Conservation (phyloP, 306 rosid genomes). For the Luffa aegyptiaca region DNA sequence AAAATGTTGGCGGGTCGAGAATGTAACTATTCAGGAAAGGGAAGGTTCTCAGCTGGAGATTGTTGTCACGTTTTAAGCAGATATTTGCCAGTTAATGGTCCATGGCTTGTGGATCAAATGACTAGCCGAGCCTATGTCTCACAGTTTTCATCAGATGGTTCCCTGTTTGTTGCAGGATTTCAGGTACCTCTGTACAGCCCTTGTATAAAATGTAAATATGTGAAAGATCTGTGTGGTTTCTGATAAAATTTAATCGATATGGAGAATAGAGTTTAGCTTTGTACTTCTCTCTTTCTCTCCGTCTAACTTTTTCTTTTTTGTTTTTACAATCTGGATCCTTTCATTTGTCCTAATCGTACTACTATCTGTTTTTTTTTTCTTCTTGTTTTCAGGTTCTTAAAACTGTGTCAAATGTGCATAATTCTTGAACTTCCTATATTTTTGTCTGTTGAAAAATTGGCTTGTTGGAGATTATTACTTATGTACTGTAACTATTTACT, state of each 20-base stretch:
- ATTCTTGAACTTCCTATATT: neutral
- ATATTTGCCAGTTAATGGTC: conserved; percentile 88
- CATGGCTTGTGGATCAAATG: conserved; percentile 67
- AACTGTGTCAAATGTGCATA: neutral
- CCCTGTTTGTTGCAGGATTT: conserved; percentile 77
- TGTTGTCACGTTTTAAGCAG: conserved; percentile 80
- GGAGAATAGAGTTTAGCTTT: neutral
- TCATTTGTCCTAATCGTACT: neutral
- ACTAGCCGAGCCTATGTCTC: conserved; percentile 75
- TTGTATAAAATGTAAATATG: neutral
- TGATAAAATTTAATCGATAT: neutral
- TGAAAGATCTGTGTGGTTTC: neutral
- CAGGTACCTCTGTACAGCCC: conserved; percentile 40
- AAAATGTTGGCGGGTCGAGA: conserved; percentile 94
- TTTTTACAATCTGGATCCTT: neutral
- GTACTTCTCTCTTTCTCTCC: neutral
- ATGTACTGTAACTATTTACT: neutral
- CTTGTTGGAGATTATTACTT: neutral
- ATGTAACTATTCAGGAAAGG: conserved; percentile 66
- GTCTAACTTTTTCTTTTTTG: neutral
- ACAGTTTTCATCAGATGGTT: conserved; percentile 89
- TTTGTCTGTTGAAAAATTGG: conserved; percentile 4
- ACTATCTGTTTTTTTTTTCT: neutral
- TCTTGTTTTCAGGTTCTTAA: neutral
- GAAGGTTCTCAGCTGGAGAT: conserved; percentile 85